Evolutionary conservation across 2,329 filamentous ascomycete species (phyloP).

Genomic region (Albophoma yamanashiensis): DNA sequence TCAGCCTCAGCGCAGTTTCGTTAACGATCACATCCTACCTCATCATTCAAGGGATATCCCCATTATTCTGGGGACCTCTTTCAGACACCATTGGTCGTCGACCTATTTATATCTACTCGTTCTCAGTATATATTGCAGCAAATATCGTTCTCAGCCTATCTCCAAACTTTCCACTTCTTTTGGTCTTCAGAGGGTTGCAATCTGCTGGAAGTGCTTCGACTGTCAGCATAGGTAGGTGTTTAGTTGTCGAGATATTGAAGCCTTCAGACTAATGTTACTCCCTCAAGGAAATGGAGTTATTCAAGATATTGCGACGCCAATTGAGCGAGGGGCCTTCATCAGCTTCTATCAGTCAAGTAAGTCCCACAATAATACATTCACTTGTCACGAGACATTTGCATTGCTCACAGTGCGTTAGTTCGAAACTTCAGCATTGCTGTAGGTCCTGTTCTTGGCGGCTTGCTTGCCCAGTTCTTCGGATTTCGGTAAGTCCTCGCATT

Average conservation of each 20-base stretch:
- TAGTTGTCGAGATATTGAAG: too few relatives aligned
- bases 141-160: slow-evolving; percentile 35
- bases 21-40: slow-evolving; percentile 36
- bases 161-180: slow-evolving; percentile 28
- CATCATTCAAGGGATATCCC: slow-evolving; percentile 38
- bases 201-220: slow-evolving; percentile 11
- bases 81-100: slow-evolving; percentile 36
- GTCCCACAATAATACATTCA: not conserved
- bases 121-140: slow-evolving; percentile 33
- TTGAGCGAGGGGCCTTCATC: slow-evolving; percentile 11
- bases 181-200: slow-evolving; percentile 26
- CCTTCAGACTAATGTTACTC: too few relatives aligned
- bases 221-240: slow-evolving; percentile 10
- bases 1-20: slow-evolving; percentile 19
- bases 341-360: slow-evolving; percentile 8
- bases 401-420: not conserved
- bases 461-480: slow-evolving; percentile 12
- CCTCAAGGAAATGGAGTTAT: slow-evolving; percentile 9
- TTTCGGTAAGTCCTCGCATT: slow-evolving; percentile 8
- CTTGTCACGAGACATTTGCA: too few relatives aligned
- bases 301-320: slow-evolving; percentile 9
- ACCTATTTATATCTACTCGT: slow-evolving; percentile 31
- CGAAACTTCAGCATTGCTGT: slow-evolving; percentile 11
- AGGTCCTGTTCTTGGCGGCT: slow-evolving; percentile 21
- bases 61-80: slow-evolving; percentile 35